Base-by-base conservation (phyloP, 1,284 basidiomycete species). In the Hymenochaete sp. region DNA sequence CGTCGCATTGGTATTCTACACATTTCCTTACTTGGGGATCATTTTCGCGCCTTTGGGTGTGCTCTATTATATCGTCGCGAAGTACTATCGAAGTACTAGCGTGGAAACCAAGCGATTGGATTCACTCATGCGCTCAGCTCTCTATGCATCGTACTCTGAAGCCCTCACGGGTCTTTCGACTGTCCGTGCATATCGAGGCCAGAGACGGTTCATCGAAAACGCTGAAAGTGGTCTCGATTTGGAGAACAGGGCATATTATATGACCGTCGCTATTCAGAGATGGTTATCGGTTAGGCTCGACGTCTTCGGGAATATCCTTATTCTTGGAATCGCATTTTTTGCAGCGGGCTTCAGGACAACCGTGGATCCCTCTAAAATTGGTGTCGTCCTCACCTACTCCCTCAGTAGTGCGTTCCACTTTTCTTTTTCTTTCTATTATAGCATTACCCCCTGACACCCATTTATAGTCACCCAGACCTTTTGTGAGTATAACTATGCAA, bases 211-310 rank as follows among this genome's bases (percentile, higher is more conserved):
- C 62, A 57, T 74, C 45, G 55, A 56, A 26, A 62, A 56, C 25
- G 65, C 67, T 31, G 70, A 75, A 37, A 65, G 72, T 44, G 67
- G 73, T 21, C 58, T 80, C 51, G 78, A 82, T 54, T 75, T 82
- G 59, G 80, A 81, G 58, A 67, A 82, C 33, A 88, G 88, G 0
- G 89, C 89, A 60, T 82, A 79, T 56, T 76, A 91, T 67, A 76
- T 29, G 77, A 87, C 82, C 0, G 73, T 83, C 25, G 66, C 73
- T 3, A 81, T 74, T 38, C 79, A 82, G 56, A 63, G 73, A 42
- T 82, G 76, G 77, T 61, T 80, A 2, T 66, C 67, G 13, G 57
- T 82, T 11, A 67, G 80, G 2, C 64, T 84, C 5, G 77, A 80
- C 48, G 55, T 85, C 31, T 73, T 90, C 33, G 87, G 83, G 7